Base-by-base conservation (phyloP, 306 rosid genomes). In the Vigna mungo region DNA sequence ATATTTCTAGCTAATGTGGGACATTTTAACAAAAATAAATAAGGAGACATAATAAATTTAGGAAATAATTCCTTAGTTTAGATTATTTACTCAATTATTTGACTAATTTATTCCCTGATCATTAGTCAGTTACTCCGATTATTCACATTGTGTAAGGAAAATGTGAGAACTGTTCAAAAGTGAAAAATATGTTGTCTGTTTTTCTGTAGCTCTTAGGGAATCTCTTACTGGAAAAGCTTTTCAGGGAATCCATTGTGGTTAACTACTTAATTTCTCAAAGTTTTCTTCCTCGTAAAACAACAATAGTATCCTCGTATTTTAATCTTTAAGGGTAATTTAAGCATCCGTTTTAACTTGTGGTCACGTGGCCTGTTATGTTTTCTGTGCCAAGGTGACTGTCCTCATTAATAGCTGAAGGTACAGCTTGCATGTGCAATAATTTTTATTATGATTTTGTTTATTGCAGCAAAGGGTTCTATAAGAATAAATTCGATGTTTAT, bases 401-500 rank as follows among this genome's bases (percentile, higher is more conserved):
- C 43, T 61, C 66, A 60, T 36, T 37, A 36, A n/a, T 62, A 62
- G 23, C 49, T 64, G 20, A 47, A 64, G 70, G 30, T 39, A 64
- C 32, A 17, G 30, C 32, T 37, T 39, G 71, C 51, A 39, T 39
- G 71, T 34, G 68, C 36, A 62, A 34, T 16, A 4, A 32, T n/a
- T 9, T 64, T 17, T 12, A 10, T 37, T 39, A n/a, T 39, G n/a
- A 2, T 39, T 9, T 64, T 39, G 16, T 34, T 64, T 34, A 2
- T 16, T 18, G 52, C 9, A 0, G 32, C 11, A 18, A 64, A 39
- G 32, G 51, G 25, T 41, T 43, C 34, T 41, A 43, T 43, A 41
- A 5, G 48, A 66, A 41, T 43, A 66, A 18, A 12, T 41, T 66
- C 43, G 51, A 65, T 65, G 71, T 66, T 66, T 66, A 20, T 66